Conservation (phyloP, 768 basidiomycete species). For the Mrakia gelida region DNA sequence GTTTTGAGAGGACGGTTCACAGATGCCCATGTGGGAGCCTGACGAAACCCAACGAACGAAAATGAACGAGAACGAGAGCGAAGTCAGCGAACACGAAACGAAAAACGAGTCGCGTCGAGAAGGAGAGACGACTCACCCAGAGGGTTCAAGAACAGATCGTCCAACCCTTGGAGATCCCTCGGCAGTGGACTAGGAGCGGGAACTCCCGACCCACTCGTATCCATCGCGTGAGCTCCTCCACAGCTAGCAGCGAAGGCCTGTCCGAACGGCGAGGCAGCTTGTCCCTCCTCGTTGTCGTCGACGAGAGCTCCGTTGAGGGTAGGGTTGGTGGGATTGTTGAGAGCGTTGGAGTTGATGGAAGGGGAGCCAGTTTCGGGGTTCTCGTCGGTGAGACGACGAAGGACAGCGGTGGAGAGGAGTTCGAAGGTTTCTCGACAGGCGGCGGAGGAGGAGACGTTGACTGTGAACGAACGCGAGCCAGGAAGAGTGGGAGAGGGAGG, state of each 20-base stretch:
- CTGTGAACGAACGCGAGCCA: slow-evolving; percentile 4
- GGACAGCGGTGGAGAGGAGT: slow-evolving; percentile 36
- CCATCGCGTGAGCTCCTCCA: no score
- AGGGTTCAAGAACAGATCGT: slow-evolving; percentile 46
- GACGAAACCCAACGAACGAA: background rate
- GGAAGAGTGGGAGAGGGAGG: slow-evolving; percentile 32
- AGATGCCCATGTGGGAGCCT: slow-evolving; percentile 24
- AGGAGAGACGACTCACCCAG: slow-evolving; percentile 11
- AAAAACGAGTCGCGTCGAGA: no score
- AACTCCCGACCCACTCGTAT: background rate
- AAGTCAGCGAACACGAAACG: no score
- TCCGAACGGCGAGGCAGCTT: background rate
- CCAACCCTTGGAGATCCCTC: slow-evolving; percentile 43
- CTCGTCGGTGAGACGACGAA: slow-evolving; percentile 34
- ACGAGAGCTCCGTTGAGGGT: background rate
- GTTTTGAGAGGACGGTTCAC: slow-evolving; percentile 14
- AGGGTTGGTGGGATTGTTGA: background rate
- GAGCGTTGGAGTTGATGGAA: background rate
- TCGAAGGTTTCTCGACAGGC: slow-evolving; percentile 37
- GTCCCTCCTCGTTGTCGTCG: background rate
- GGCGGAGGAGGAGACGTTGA: slow-evolving; percentile 35
- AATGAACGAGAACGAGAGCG: background rate
- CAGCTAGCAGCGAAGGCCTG: background rate
- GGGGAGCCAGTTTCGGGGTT: slow-evolving; percentile 9
- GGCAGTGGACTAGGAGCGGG: slow-evolving; percentile 35